Evolutionary conservation across 441 rosid species (phyloP).

Genomic region (Pelargonium citronellum): DNA sequence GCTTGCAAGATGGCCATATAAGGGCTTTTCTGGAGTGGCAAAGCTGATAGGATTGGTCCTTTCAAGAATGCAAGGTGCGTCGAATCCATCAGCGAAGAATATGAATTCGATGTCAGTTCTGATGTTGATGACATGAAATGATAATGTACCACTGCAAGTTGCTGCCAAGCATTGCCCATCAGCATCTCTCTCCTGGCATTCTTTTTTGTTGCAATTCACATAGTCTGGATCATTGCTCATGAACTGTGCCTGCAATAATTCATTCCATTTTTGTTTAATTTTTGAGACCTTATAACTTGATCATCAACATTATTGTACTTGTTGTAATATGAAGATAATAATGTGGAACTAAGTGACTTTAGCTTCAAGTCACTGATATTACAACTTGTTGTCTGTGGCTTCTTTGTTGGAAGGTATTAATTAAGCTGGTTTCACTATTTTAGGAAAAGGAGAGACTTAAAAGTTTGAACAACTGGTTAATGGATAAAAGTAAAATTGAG

Average conservation of each 20-base stretch:
- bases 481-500: no score
- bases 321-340: no score
- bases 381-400: no score
- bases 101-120: conserved; percentile 57
- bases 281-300: no score
- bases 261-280: no score
- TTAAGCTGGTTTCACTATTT: no score
- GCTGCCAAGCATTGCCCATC: conserved; percentile 26
- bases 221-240: conserved; percentile 49
- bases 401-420: no score
- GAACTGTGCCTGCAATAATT: conserved; percentile 43
- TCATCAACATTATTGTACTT: no score
- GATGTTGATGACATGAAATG: conserved; percentile 54
- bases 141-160: conserved; percentile 39
- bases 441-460: no score
- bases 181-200: conserved; percentile 28
- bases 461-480: no score
- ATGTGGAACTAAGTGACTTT: no score
- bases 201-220: conserved; percentile 37
- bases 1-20: conserved; percentile 49
- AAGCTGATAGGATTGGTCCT: conserved; percentile 36
- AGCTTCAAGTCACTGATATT: no score
- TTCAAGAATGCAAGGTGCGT: conserved; percentile 39
- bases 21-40: conserved; percentile 45
- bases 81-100: conserved; percentile 49